Base-by-base conservation (phyloP, 2,329 filamentous ascomycete genomes). In the Diaporthe sp. region DNA sequence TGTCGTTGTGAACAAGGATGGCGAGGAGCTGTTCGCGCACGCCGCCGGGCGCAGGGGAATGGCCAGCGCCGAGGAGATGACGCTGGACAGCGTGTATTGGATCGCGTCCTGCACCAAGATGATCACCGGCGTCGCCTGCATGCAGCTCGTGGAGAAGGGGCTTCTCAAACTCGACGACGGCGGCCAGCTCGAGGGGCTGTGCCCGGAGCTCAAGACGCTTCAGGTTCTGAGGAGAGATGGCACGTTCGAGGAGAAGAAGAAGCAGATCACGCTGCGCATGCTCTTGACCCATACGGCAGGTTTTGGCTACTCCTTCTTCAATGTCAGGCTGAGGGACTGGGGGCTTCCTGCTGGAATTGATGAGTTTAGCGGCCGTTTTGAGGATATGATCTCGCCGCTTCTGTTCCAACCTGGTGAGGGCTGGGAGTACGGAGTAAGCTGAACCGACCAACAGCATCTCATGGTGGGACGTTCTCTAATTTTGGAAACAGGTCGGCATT, bases 321-420 rank as follows among this genome's bases (percentile, higher is more conserved):
- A 88, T 76, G 84, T 88, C 53, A 80, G 83, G 1, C 78, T 91
- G 35, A 78, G 85, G 22, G 82, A 90, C 19, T 88, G 83, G 80
- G 82, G 82, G 2, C 82, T 84, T 17, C 90, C 90, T 0, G 81
- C 83, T 0, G 89, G 90, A 0, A 78, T 87, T 6, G 89, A 92
- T 72, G 91, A 92, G 78, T 90, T 92, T 77, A 87, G 86, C 0
- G 88, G 88, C 0, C 83, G 88, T 8, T 78, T 86, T 22, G 83
- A 85, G 42, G 90, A 90, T 32, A 83, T 92, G 56, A 78, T 86
- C 47, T 79, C 82, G 73, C 89, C 91, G 0, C 80, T 94, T 22
- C 80, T 93, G 1, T 90, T 92, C 76, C 90, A 94, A 76, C 92
- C 92, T 0, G 92, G 92, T 0, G 86, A 88, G 32, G 84, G 83